Evolutionary conservation across 345 rosid genomes (phyloP), one percentile per base, ranked within the genome.

Genomic region (Rubroshorea leprosula): DNA sequence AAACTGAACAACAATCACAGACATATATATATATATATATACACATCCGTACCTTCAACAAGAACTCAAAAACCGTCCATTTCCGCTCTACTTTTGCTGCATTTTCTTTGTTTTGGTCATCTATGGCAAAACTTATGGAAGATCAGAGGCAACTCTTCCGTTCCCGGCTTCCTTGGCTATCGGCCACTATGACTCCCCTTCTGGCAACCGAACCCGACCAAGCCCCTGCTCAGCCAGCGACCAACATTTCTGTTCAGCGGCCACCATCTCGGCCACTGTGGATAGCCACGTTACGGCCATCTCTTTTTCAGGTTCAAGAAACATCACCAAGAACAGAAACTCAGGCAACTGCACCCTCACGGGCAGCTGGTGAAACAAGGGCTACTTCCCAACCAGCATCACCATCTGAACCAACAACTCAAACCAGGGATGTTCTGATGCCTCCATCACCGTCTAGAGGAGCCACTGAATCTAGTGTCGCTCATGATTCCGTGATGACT

Each of bases 101-200:
- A 27, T 3, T 27, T 27, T 27, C 31, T 8, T 35, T 35, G 41
- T 53, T 51, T 22, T 55, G 25, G 24, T 46, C 49, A 69, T 9
- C 63, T 16, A 80, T 82, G 86, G 74, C 72, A 18, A 78, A 80
- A 69, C 6, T 61, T 16, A 80, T 82, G 86, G 74, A 72, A 18
- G 80, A 80, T 0, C 71, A 80, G 65, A 63, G 69, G 53, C 39
- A 54, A 59, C 16, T 59, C 5, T 23, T 48, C 31, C 31, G 35
- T 46, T 58, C 26, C 25, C 72, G 80, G 41, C 74, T 85, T 45
- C 88, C 92, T 27, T 85, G 92, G 92, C 68, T 72, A 23, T 51
- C 78, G 5, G 61, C 41, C 75, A 13, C 41, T 4, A 13, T 13
- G 7, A 8, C 61, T 24, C 59, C 80, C n/a, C 82, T 63, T 23